Evolutionary conservation across 495 filamentous ascomycete genomes (phyloP), one percentile per base, ranked within the genome.

Genomic region (Neurospora sp.): DNA sequence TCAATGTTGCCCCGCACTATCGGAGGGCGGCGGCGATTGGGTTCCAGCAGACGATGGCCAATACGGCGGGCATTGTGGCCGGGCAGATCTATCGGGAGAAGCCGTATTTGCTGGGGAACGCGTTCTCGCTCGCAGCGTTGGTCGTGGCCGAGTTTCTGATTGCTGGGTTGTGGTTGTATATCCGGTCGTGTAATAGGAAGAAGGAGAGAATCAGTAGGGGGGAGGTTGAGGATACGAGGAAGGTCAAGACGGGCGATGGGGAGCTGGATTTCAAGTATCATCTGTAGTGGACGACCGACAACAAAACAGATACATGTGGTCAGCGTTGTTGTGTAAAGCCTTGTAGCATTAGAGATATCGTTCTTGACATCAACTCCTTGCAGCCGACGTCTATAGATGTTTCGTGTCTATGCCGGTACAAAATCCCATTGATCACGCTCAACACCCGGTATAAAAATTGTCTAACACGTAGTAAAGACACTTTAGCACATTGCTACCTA

Each of bases 1-100:
- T 87, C 72, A 90, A 89, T 73, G 78, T 86, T 7, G 86, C 87
- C 2, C 87, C 86, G 35, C 87, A 90, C 65, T 87, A 87, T 72
- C 83, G 86, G 18, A 83, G 88, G 6, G 85, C 88, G 0, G 80
- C 86, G 7, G 86, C 83, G 6, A 86, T 88, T 71, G 88, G 88
- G 1, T 73, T 89, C 38, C 87, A 89, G 69, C 84, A 87, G 68
- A 80, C 80, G 18, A 81, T 90, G 20, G 88, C 85, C 0, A 90
- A 89, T 70, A 85, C 82, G 20, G 88, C 87, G 0, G 86, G 85
- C 10, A 84, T 88, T 22, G 83, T 88, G 7, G 84, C 84, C 0
- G 85, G 85, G 0, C 86, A 88, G 73, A 82, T 88, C 1, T 88
- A 88, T 75, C 81, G 85, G 9, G 79, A 74, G 0, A 76, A 81